Evolutionary conservation across 176 grass and related monocot species (phyloP), one percentile per base, ranked within the genome.

Genomic region (Ampelocalamus luodianensis): DNA sequence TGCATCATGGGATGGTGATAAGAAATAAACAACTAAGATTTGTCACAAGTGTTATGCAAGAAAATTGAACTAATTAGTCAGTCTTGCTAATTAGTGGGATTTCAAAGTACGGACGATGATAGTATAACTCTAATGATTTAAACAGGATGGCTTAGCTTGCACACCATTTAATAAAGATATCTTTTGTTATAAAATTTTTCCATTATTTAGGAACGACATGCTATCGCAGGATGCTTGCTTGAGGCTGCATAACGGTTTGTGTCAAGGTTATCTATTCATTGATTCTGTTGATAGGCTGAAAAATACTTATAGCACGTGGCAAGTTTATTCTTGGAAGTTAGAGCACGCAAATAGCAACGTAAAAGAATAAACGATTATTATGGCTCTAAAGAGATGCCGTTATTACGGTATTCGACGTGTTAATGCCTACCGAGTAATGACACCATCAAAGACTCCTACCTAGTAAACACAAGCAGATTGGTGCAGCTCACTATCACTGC

Each of bases 11-110:
- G 20, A n/a, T 83, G 39, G 26, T 7, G 12, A 42, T 59, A 77
- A 42, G 7, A 60, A 60, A 26, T 50, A 63, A 46, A 79, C 42
- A 45, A 16, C 69, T 50, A 78, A 46, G 74, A 60, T 18, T 85
- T 34, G 6, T 17, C 26, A 17, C 3, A 38, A 15, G 55, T 26
- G 20, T 4, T 49, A 86, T 51, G 78, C 42, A 65, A 64, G 32
- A 17, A 44, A 55, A 18, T 32, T 16, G 23, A 74, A 42, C 10
- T 22, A 40, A 42, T 39, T 55, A 29, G 46, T 44, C 48, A 14
- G 6, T 45, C 17, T 77, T 77, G 37, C 32, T 34, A 29, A 29
- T 29, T 29, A 29, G 29, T 29, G 29, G 29, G 29, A 34, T 34
- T 34, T 34, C 32, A 34, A 34, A 68, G 38, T 18, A 45, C 1